phyloP scores from a whole-genome alignment of 139 green algal genomes.

The Tetradesmus obliquus region DNA sequence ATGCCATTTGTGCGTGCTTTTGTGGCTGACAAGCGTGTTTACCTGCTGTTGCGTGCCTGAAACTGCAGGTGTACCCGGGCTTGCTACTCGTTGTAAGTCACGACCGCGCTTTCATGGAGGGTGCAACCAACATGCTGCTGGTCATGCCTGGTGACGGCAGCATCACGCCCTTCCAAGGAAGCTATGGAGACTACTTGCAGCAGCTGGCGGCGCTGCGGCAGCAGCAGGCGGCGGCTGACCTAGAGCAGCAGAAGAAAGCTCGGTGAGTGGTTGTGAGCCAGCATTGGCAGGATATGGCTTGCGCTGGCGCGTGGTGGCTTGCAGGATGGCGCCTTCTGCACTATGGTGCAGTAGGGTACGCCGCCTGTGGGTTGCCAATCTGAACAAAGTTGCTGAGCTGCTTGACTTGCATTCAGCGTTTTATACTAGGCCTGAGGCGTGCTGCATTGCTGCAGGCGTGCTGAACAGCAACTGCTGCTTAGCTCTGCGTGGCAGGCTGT shows the following conservation, averaged over 20 bases:
- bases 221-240: slow-evolving; percentile 39
- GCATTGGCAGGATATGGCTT: too few relatives aligned
- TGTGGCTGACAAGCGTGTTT: too few relatives aligned
- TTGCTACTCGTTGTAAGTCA: slow-evolving; percentile 82
- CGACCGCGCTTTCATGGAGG: slow-evolving; percentile 86
- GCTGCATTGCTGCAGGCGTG: too few relatives aligned
- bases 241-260: slow-evolving; percentile 19
- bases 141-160: slow-evolving; percentile 79
- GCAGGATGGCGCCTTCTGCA: background rate
- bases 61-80: background rate
- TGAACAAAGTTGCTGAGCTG: background rate
- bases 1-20: slow-evolving; percentile 45
- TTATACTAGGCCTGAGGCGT: too few relatives aligned
- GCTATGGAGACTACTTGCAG: slow-evolving; percentile 68
- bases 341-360: background rate
- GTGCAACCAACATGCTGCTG: slow-evolving; percentile 71
- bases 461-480: too few relatives aligned
- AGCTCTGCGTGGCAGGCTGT: background rate
- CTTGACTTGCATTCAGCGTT: too few relatives aligned
- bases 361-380: background rate
- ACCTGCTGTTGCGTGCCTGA: too few relatives aligned
- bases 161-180: slow-evolving; percentile 74
- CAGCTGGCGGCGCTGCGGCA: slow-evolving; percentile 52
- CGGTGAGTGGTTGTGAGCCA: background rate
- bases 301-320: background rate